Evolutionary conservation across 441 rosid species (phyloP).

Genomic region (Eutrema salsugineum): DNA sequence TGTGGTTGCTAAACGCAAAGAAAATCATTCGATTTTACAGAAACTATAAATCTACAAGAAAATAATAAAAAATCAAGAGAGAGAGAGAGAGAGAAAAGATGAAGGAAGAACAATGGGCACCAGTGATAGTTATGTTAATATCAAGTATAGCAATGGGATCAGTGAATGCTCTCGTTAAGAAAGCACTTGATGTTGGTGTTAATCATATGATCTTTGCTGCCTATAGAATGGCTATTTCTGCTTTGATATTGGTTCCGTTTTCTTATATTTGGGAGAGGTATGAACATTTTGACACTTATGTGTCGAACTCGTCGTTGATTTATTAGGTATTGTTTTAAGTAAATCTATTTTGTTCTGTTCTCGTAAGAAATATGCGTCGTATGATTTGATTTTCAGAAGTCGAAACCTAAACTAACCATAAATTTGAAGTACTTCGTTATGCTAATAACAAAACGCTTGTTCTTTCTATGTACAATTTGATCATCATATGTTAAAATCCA

Average conservation of each 20-base stretch:
- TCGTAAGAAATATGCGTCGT: neutral
- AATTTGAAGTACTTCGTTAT: neutral
- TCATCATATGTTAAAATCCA: neutral
- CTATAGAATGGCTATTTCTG: slow-evolving; percentile 45
- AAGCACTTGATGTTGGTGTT: slow-evolving; percentile 44
- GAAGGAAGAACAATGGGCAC: slow-evolving; percentile 41
- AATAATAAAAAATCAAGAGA: neutral
- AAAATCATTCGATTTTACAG: slow-evolving; percentile 16
- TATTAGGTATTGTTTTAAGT: neutral
- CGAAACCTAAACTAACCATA: neutral
- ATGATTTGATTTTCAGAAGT: neutral
- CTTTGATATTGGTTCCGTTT: slow-evolving; percentile 50
- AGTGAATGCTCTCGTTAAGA: slow-evolving; percentile 52
- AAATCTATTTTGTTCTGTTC: neutral
- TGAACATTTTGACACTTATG: neutral
- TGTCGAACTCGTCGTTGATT: neutral
- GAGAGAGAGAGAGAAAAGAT: neutral
- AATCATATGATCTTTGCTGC: slow-evolving; percentile 49
- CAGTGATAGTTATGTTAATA: slow-evolving; percentile 36
- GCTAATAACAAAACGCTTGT: neutral
- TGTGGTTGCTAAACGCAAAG: slow-evolving; percentile 23
- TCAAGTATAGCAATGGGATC: slow-evolving; percentile 47
- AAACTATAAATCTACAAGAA: neutral
- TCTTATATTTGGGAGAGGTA: slow-evolving; percentile 59
- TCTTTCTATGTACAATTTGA: neutral